Evolutionary conservation across 1,139 yeast species (phyloP).

Genomic region (Saccharomyces pastorianus): DNA sequence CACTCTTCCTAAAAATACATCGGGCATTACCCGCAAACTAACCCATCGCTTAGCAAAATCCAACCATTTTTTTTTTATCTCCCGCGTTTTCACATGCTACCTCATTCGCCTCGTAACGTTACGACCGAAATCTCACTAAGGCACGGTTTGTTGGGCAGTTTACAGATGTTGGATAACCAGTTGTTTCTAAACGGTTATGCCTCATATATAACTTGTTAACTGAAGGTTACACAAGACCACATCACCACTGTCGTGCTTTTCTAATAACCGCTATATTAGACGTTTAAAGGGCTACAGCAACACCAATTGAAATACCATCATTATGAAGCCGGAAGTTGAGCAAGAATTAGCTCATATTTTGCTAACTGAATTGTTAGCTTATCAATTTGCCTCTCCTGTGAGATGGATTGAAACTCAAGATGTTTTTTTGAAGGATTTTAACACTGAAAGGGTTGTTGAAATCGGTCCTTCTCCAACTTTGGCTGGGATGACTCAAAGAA

Average conservation of each 20-base stretch:
- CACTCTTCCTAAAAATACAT: not conserved
- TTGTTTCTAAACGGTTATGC: not conserved
- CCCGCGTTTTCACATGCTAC: not conserved
- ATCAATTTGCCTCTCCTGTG: conserved; percentile 98
- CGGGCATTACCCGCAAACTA: not conserved
- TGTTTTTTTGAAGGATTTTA: conserved; percentile 86
- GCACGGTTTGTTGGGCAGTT: not conserved
- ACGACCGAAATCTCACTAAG: not conserved
- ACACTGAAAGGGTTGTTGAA: conserved; percentile 94
- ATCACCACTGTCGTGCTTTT: not conserved
- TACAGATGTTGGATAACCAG: conserved; percentile 4
- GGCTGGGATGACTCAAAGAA: conserved; percentile 97
- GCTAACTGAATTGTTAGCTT: conserved; percentile 90
- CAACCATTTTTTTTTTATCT: not conserved
- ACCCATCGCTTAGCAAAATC: not conserved
- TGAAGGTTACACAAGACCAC: not conserved
- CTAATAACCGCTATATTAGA: not conserved
- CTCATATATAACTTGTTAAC: not conserved
- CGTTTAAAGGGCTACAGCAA: not conserved
- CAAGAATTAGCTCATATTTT: conserved; percentile 94
- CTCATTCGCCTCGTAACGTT: not conserved
- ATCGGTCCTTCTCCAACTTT: conserved; percentile 98
- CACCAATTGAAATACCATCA: conserved; percentile 11
- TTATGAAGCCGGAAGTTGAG: conserved; percentile 94
- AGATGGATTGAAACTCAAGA: conserved; percentile 99